A percentile compares a stretch with the other conserved stretches of the same genome.
These are phyloP conservation scores for Talaromyces piceae DNA, from an alignment of 2,329 filamentous ascomycete species.

Conservation along the genomic window DNA sequence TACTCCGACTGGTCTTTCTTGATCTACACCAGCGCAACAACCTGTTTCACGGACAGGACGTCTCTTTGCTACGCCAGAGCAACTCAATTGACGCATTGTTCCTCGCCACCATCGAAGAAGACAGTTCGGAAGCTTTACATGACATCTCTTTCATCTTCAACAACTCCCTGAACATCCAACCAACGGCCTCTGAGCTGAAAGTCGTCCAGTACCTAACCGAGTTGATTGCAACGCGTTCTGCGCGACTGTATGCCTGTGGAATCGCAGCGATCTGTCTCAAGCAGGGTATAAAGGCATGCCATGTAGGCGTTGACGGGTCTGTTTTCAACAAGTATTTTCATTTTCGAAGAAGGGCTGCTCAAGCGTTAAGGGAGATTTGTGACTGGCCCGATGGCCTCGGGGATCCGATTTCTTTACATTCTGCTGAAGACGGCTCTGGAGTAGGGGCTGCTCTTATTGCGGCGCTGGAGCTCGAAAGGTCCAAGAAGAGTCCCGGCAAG, in stretches of 20 bases:
- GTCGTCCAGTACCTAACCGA: constrained; percentile 82
- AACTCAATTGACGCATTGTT: constrained; percentile 88
- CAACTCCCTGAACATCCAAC: constrained; percentile 62
- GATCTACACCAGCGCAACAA: constrained; percentile 70
- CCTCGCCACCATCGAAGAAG: constrained; percentile 82
- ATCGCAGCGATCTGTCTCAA: constrained; percentile 96
- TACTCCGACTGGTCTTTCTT: constrained; percentile 77
- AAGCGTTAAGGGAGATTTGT: constrained; percentile 81
- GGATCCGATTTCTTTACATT: constrained; percentile 10
- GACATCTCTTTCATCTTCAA: constrained; percentile 76
- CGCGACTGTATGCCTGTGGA: constrained; percentile 84
- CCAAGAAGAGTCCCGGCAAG: background rate
- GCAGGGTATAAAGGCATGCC: constrained; percentile 73
- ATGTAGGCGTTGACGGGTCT: constrained; percentile 90
- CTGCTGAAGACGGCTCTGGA: constrained; percentile 13
- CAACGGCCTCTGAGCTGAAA: constrained; percentile 70
- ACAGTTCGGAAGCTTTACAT: constrained; percentile 81
- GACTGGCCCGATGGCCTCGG: constrained; percentile 37
- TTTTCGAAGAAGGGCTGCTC: constrained; percentile 81
- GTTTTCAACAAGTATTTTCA: constrained; percentile 99
- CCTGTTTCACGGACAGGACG: constrained; percentile 76
- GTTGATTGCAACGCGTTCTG: constrained; percentile 84
- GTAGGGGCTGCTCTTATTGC: constrained; percentile 16
- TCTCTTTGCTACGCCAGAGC: constrained; percentile 65
- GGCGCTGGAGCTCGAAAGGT: constrained; percentile 10